phyloP scores from a whole-genome alignment of 257 asterid genomes.

The Thymus quinquecostatus region DNA sequence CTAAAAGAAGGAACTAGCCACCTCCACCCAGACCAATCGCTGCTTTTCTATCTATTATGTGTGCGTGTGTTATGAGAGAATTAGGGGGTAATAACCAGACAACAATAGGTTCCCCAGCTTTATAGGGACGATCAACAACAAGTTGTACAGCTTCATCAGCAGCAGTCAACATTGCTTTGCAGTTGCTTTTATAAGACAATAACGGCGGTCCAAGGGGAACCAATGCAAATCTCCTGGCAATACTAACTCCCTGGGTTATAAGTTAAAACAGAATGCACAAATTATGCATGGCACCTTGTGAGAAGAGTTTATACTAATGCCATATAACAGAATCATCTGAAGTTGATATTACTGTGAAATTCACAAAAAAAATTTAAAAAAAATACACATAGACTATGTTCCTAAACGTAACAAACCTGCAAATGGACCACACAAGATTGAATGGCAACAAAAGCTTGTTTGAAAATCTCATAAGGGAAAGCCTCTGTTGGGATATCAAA shows the following conservation, averaged over 20 bases:
- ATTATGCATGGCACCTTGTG: constrained; percentile 9
- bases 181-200: constrained; percentile 84
- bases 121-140: constrained; percentile 83
- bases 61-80: constrained; percentile 17
- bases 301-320: constrained; percentile 1
- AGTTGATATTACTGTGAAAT: constrained; percentile 22
- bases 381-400: constrained; percentile 11
- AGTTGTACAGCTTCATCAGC: constrained; percentile 85
- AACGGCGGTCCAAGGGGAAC: constrained; percentile 97
- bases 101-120: constrained; percentile 81
- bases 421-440: constrained; percentile 99
- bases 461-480: constrained; percentile 89
- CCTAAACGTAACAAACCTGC: constrained; percentile 63
- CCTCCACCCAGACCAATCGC: constrained; percentile 20
- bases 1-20: constrained; percentile 17
- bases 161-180: constrained; percentile 96
- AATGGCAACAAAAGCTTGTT: constrained; percentile 99
- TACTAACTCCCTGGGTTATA: constrained; percentile 85
- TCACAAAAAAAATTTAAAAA: too few species aligned
- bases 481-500: constrained; percentile 99
- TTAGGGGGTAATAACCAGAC: constrained; percentile 65
- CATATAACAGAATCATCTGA: constrained; percentile 24
- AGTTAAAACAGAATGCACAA: constrained; percentile 35
- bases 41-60: background rate
- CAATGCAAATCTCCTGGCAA: constrained; percentile 95